Base-by-base conservation (phyloP, 805 yeast species). In the Lipomyces kockii region DNA sequence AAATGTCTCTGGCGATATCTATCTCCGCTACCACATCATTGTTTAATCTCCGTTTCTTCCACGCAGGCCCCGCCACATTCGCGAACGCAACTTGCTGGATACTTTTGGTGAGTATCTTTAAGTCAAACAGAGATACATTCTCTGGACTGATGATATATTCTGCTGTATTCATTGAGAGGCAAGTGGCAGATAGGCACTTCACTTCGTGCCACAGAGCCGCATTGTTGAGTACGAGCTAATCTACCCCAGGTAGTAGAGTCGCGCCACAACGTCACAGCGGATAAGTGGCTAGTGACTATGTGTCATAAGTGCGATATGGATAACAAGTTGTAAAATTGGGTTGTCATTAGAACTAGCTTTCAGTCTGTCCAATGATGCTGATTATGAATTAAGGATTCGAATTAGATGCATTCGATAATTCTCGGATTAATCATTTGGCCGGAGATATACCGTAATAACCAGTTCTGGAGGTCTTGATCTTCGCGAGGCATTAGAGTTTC, bases 41-140 rank as follows among this genome's bases (percentile, higher is more conserved):
- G 27, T 43, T 54, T 54, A 63, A 51, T 9, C 66, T 51, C 7
- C 67, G 55, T n/a, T 63, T 55, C 54, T 64, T 64, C 35, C 58
- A 5, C 17, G 60, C 17, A 27, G 43, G 12, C 8, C 8, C 34
- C 12, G 51, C 58, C 35, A 52, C 64, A 9, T 57, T 12, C 20
- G 64, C 64, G 56, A 57, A 60, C 1, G 62, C 62, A 51, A 32
- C 20, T 29, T 56, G 58, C 8, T 56, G 60, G 9, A 64, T 12
- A 11, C 53, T 8, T 2, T 11, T 25, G 12, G 54, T 29, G 14
- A 27, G 39, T 29, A 43, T 6, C 11, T 20, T 17, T 25, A 17
- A 43, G 49, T 43, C 49, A 43, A 43, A 17, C 49, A 43, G 49
- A 43, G 49, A 43, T n/a, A 43, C 49, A 17, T 43, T 43, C 49